Percentiles rank a stretch among this genome's conserved stretches.
phyloP scores from a whole-genome alignment of 2,329 filamentous ascomycete genomes.

The Sordariomycetes sp. region DNA sequence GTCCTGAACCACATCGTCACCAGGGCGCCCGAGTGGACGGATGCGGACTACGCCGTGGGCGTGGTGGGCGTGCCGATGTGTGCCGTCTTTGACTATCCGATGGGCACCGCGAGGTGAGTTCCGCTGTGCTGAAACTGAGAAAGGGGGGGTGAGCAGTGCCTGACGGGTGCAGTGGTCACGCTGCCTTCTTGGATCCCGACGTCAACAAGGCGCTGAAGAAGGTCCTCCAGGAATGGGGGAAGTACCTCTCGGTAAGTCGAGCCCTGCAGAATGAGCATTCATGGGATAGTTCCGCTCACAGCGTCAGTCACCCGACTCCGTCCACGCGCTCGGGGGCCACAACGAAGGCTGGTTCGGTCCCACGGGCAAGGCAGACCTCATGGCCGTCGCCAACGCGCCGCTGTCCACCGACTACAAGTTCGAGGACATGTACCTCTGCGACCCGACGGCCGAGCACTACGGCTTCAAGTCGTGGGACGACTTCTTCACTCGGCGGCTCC shows the following conservation, averaged over 20 bases:
- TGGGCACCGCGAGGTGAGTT: conserved; percentile 39
- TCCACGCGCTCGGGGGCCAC: conserved; percentile 34
- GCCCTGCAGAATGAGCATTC: background rate
- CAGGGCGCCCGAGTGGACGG: conserved; percentile 41
- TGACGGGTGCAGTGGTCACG: conserved; percentile 33
- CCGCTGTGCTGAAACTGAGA: conserved; percentile 2
- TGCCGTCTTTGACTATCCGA: conserved; percentile 46
- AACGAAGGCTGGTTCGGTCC: conserved; percentile 45
- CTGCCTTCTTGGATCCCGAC: conserved; percentile 45
- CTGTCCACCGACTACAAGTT: conserved; percentile 34
- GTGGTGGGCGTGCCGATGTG: conserved; percentile 46
- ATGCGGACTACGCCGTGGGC: conserved; percentile 38
- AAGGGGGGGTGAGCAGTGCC: background rate
- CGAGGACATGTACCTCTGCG: conserved; percentile 52
- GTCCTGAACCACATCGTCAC: conserved; percentile 53
- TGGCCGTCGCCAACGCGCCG: conserved; percentile 41
- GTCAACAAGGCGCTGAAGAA: conserved; percentile 45
- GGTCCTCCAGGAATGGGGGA: conserved; percentile 48
- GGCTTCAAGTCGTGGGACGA: conserved; percentile 62
- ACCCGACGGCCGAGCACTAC: conserved; percentile 40
- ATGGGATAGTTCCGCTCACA: background rate
- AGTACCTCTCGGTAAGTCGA: conserved; percentile 36
- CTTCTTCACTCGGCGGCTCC: conserved; percentile 57
- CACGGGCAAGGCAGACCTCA: conserved; percentile 35
- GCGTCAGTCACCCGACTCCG: conserved; percentile 39